Base-by-base conservation (phyloP, 2,329 filamentous ascomycete species). In the Fusarium proliferatum region DNA sequence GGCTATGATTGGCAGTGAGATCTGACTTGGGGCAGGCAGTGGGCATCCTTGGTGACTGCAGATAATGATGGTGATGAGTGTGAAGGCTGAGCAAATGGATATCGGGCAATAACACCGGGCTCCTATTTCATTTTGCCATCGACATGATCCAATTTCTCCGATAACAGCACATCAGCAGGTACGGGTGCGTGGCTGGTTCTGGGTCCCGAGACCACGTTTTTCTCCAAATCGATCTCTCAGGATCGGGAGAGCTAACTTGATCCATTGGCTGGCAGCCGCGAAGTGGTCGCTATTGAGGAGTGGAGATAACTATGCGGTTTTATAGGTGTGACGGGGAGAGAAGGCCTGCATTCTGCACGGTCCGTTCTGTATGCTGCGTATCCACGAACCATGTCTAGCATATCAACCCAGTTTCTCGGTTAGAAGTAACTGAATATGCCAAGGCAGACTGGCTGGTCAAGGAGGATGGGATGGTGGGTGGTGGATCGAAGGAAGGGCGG, bases 171-270 rank as follows among this genome's bases (percentile, higher is more conserved):
- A 65, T 74, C 72, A 74, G 72, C 72, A 74, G 72, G 69, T 67
- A 45, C 65, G 55, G 45, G 33, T 58, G 61, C 56, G 65, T 72
- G 71, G 68, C 58, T 72, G 36, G 42, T 61, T 65, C 26, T 72
- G 56, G 67, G 74, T 74, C 74, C 62, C 68, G 55, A 64, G 70
- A 69, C 70, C 64, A 74, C 70, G 74, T 67, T 76, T 69, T 73
- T 45, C 26, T 41, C 57, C 38, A 69, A 70, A 64, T 67, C 48
- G 59, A 69, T 63, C 53, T 72, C 56, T 72, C 65, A 68, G 64
- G 60, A 72, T 74, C 73, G 71, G 51, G 60, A 45, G 63, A 57
- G 45, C 55, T 49, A 48, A 53, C 39, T 19, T 45, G 46, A 64
- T 66, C 55, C 41, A 68, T 69, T 74, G 66, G 73, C 45, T 72